Base-by-base conservation (phyloP, 2,329 filamentous ascomycete species). In the Pleomassaria siparia region DNA sequence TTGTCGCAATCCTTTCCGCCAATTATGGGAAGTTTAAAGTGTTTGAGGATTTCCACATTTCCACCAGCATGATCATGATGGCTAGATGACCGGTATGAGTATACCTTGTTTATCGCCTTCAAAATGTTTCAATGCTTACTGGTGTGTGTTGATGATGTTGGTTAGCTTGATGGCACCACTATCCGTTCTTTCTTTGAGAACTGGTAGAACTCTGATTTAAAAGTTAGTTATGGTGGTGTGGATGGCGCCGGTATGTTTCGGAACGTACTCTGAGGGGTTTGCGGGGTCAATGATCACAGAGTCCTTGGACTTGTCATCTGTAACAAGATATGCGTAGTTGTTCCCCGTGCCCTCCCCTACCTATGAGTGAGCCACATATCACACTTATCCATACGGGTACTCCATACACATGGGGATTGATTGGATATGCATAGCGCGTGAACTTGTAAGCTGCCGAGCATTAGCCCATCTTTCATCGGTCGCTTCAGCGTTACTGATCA, bases 51-150 rank as follows among this genome's bases (percentile, higher is more conserved):
- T 61, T 91, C 85, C 47, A 82, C 80, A 70, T 99, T 99, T 8
- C 94, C 94, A 54, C 94, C 94, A 1, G 94, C 87, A 72, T 99
- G 94, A 59, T 99, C 94, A 78, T 86, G 87, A 69, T 99, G 94
- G 68, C 91, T 96, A 51, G 8, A 16, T 56, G 29, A 58, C 53
- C 30, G 15, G 25, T 22, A 40, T 52, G 13, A 42, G 15, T 11
- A 11, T 15, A 35, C 4, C 3, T 29, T 16, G 40, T n/a, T n/a
- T n/a, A n/a, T n/a, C n/a, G n/a, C n/a, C n/a, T n/a, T n/a, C n/a
- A 25, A n/a, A 3, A 26, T 5, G 3, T 20, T 30, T 13, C 26
- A 28, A 39, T 20, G 72, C 88, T 72, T 76, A 96, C 91, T 97
- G 92, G 66, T 99, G 94, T 1, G 94, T 99, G 68, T 99, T 99